Conservation (phyloP, 495 filamentous ascomycete species). For the Daldinia vernicosa region DNA sequence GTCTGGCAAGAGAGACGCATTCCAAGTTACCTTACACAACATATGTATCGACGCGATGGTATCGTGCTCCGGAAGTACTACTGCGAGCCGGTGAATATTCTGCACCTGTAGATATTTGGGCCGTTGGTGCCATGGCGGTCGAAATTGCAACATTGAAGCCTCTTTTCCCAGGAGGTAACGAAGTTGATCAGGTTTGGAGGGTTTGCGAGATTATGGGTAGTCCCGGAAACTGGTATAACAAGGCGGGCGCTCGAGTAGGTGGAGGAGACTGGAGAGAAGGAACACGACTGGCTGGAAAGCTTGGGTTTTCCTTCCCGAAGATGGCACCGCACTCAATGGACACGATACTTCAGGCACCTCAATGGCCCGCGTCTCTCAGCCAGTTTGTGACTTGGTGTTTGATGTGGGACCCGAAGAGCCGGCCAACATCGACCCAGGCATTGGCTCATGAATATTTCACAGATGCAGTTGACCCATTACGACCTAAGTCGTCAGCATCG, state of each 20-base stretch:
- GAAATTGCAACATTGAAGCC: conserved; percentile 98
- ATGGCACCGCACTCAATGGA: conserved; percentile 99
- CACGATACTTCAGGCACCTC: conserved; percentile 84
- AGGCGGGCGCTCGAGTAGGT: conserved; percentile 83
- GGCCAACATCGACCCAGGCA: conserved; percentile 94
- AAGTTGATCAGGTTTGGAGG: conserved; percentile 99
- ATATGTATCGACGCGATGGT: conserved; percentile 98
- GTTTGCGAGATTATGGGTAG: conserved; percentile 99
- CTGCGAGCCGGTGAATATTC: conserved; percentile 97
- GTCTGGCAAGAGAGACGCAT: conserved; percentile 95
- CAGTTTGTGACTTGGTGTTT: conserved; percentile 98
- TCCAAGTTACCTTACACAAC: conserved; percentile 97
- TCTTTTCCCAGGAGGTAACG: conserved; percentile 95
- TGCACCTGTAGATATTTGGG: conserved; percentile 98
- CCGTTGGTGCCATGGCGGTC: conserved; percentile 98
- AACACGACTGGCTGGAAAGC: conserved; percentile 87
- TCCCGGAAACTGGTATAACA: conserved; percentile 97
- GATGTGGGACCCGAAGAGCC: conserved; percentile 97
- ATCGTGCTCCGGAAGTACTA: conserved; percentile 95
- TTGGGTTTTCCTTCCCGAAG: conserved; percentile 99
- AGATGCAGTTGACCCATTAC: conserved; percentile 92
- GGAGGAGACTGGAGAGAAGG: conserved; percentile 99
- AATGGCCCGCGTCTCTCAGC: conserved; percentile 88
- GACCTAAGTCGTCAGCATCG: conserved; percentile 90
- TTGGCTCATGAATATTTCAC: conserved; percentile 93